Conservation (phyloP, 2,329 filamentous ascomycete species). For the Myriangium duriaei region DNA sequence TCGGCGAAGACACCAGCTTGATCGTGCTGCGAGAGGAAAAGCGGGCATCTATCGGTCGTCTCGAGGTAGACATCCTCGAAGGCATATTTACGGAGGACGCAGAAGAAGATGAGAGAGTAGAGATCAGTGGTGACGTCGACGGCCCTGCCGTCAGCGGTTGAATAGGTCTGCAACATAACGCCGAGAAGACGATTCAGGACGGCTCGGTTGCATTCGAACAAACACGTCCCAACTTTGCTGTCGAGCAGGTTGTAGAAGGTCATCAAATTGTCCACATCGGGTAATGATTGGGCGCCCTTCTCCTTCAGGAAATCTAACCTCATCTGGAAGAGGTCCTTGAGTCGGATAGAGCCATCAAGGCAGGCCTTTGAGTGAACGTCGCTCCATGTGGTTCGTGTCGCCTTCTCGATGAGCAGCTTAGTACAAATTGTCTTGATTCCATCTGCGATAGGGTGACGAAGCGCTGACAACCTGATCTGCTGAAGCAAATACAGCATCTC, state of each 20-base stretch:
- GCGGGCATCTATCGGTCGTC: constrained; percentile 48
- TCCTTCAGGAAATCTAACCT: constrained; percentile 9
- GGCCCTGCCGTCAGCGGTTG: constrained; percentile 12
- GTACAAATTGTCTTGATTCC: constrained; percentile 8
- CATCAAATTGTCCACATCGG: constrained; percentile 10
- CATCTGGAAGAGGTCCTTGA: constrained; percentile 7
- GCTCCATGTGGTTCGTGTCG: constrained; percentile 8
- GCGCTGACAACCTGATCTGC: constrained; percentile 9
- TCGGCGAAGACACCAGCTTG: constrained; percentile 53
- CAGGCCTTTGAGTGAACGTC: constrained; percentile 11
- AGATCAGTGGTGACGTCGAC: constrained; percentile 31
- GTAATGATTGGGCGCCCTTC: constrained; percentile 9
- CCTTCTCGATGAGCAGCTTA: constrained; percentile 9
- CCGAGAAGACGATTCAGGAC: constrained; percentile 9
- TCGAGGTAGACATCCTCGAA: constrained; percentile 53
- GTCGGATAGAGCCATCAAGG: constrained; percentile 9
- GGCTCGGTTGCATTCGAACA: constrained; percentile 23
- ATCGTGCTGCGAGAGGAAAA: constrained; percentile 48
- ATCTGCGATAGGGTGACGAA: constrained; percentile 8
- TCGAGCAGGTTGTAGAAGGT: constrained; percentile 10
- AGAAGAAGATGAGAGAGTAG: constrained; percentile 45
- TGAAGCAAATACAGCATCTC: constrained; percentile 11
- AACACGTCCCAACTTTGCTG: constrained; percentile 15
- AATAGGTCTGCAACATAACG: constrained; percentile 10
- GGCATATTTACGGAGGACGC: constrained; percentile 41